Evolutionary conservation across 1,284 basidiomycete species (phyloP), one percentile per base, ranked within the genome.

Genomic region (Chalciporus sp.): DNA sequence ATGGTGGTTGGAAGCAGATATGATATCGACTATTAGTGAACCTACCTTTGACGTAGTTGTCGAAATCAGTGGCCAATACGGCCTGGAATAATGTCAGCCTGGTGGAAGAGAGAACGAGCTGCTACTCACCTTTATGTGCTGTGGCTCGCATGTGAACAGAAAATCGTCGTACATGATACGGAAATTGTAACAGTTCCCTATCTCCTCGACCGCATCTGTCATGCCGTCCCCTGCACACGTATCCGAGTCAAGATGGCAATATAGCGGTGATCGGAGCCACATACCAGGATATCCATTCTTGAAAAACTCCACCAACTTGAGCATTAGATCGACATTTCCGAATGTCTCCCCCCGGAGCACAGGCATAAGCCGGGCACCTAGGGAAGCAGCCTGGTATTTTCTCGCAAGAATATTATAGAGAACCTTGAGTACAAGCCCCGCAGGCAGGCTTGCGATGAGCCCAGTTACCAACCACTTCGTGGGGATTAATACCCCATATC

Each of bases 11-110:
- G 17, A 23, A 11, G 6, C 28, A 61, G 31, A 57, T 56, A 7
- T 57, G 46, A 45, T 40, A 9, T 9, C 10, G 10, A 19, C 0
- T 5, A 41, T 49, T 6, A 23, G 2, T 55, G 50, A 62, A 33
- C 62, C 49, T 50, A 71, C 75, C 74, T 64, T 75, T 74, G 31
- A 61, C 64, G 35, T 66, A 51, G 67, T 67, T 43, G 70, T 79
- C 60, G 37, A 75, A 72, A 39, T 72, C 61, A 1, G 70, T 71
- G 2, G 69, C 62, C 7, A 76, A 54, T 28, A 74, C 65, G 7
- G 59, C 43, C 67, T 66, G 33, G 19, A 27, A 8, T 8, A 42
- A n/a, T 47, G 42, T 8, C 5, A 40, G 41, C 6, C 12, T 7
- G 17, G 8, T 5, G 19, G 39, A 37, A 7, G 10, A 4, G 12